phyloP scores from a whole-genome alignment of 176 grass and related monocot species.

The Aegilops longissima region DNA sequence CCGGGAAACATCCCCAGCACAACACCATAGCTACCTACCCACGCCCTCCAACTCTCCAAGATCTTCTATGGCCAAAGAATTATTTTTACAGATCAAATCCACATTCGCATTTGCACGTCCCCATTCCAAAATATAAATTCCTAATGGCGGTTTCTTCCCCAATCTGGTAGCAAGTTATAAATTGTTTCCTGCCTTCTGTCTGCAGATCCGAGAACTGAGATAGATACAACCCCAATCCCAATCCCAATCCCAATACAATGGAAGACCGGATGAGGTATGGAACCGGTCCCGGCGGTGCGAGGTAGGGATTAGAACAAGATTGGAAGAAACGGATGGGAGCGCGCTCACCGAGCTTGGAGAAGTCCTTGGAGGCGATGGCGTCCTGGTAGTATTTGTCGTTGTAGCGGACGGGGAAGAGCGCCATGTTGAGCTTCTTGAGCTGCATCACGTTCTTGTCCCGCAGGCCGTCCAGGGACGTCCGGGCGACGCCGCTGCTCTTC shows the following conservation, averaged over 20 bases:
- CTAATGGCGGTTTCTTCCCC: neutral
- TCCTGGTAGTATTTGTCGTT: slow-evolving; percentile 99
- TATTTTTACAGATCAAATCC: slow-evolving; percentile 3
- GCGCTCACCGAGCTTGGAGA: slow-evolving; percentile 90
- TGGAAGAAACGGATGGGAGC: neutral
- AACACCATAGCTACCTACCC: neutral
- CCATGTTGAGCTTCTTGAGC: slow-evolving; percentile 96
- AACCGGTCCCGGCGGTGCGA: neutral
- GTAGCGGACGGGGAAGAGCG: slow-evolving; percentile 94
- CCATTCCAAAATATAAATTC: slow-evolving; percentile 5
- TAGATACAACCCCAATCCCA: neutral
- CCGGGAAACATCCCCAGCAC: neutral
- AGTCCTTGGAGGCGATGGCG: slow-evolving; percentile 75
- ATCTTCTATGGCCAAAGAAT: slow-evolving; percentile 10
- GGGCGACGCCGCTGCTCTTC: slow-evolving; percentile 34
- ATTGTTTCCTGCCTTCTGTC: neutral
- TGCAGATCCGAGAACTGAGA: slow-evolving; percentile 28
- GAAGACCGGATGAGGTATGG: neutral
- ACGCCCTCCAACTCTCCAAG: neutral
- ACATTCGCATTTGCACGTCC: neutral
- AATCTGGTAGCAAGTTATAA: slow-evolving; percentile 17
- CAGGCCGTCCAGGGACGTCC: slow-evolving; percentile 78
- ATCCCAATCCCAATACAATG: slow-evolving; percentile 4
- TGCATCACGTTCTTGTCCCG: slow-evolving; percentile 99
- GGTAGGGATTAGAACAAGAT: neutral